phyloP scores from a whole-genome alignment of 1,284 basidiomycete genomes.

The Cryptococcus jaspeensis region DNA sequence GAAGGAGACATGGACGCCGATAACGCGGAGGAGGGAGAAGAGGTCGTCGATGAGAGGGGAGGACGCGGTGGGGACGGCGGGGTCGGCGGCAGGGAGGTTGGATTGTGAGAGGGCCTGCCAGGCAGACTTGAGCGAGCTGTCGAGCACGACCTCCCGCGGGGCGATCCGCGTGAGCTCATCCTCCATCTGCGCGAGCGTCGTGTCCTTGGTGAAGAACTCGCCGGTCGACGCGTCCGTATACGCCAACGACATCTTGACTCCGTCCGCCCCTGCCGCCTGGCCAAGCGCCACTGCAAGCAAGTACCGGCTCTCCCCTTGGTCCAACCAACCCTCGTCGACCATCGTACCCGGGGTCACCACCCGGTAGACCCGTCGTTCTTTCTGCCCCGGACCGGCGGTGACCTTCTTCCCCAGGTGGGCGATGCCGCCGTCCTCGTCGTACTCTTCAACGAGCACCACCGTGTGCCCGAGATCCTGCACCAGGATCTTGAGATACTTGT shows the following conservation, averaged over 20 bases:
- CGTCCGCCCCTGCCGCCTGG: not conserved
- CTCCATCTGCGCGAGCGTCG: conserved; percentile 60
- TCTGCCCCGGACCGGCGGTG: conserved; percentile 53
- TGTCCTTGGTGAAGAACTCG: conserved; percentile 77
- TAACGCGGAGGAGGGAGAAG: conserved; percentile 30
- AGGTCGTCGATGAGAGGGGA: conserved; percentile 3
- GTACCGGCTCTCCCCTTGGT: conserved; percentile 82
- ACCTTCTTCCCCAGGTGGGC: conserved; percentile 54
- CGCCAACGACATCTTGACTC: conserved; percentile 61
- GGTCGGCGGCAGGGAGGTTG: not conserved
- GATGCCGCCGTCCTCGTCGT: conserved; percentile 52
- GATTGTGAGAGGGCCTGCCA: conserved; percentile 19
- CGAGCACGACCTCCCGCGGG: conserved; percentile 78
- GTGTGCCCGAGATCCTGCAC: conserved; percentile 77
- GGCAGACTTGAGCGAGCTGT: conserved; percentile 52
- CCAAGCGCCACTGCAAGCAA: conserved; percentile 66
- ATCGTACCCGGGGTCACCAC: conserved; percentile 89
- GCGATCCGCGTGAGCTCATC: conserved; percentile 81
- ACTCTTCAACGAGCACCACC: conserved; percentile 91
- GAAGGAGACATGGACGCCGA: conserved; percentile 44
- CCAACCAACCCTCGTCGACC: conserved; percentile 82
- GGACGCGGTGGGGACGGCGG: not conserved
- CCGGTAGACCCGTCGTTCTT: conserved; percentile 67
- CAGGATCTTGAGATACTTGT: conserved; percentile 80
- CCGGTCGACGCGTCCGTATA: conserved; percentile 97